Percentiles rank a stretch among this genome's conserved stretches.
Conservation (phyloP, 23 red algal species). For the Cyanidium caldarium region DNA sequence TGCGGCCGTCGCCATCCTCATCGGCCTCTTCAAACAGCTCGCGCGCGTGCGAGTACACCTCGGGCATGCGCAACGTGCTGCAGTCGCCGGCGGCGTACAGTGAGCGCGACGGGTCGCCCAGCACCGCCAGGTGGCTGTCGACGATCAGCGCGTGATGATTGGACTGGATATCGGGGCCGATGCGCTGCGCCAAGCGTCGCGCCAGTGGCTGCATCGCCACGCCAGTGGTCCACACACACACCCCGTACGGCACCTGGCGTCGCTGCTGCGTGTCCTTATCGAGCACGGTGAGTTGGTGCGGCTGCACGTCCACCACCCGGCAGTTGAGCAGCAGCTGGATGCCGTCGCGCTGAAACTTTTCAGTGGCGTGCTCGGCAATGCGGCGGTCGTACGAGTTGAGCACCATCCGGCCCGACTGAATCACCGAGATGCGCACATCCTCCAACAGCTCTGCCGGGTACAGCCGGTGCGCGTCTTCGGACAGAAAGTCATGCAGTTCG, state of each 20-base stretch:
- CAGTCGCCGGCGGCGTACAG: conserved; percentile 3
- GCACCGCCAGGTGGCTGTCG: neutral
- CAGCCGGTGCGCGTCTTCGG: conserved; percentile 27
- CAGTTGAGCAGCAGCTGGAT: neutral
- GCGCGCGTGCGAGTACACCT: neutral
- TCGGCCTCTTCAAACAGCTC: neutral
- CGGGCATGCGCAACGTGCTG: neutral
- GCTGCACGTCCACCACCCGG: neutral
- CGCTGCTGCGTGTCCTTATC: neutral
- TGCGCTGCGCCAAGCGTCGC: neutral
- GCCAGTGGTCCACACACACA: neutral
- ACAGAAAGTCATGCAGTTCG: conserved; percentile 75
- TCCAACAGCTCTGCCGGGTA: neutral
- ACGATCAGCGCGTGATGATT: conserved; percentile 2
- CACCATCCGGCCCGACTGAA: neutral
- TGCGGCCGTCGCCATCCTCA: neutral
- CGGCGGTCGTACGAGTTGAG: neutral
- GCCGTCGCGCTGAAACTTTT: conserved; percentile 4
- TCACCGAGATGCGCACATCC: neutral
- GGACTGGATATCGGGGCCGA: neutral
- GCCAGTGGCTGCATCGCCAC: neutral
- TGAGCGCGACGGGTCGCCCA: neutral
- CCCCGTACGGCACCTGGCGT: neutral
- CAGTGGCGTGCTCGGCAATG: neutral
- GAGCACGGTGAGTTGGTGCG: neutral